phyloP scores from a whole-genome alignment of 257 asterid species.

The Ballota nigra region DNA sequence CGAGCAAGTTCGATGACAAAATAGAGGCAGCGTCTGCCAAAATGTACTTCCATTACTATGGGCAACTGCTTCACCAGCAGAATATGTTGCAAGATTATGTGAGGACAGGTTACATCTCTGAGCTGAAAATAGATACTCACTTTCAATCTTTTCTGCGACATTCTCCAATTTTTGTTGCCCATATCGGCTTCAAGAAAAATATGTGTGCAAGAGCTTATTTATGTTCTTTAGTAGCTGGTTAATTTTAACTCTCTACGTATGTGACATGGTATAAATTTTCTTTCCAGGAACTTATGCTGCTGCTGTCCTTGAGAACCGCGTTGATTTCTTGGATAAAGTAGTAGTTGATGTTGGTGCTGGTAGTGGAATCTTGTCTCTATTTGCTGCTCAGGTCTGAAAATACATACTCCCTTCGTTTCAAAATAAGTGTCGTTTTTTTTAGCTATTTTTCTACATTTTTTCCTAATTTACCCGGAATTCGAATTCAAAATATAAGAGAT shows the following conservation, averaged over 20 bases:
- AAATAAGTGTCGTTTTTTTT: too few species aligned
- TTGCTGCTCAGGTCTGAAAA: constrained; percentile 93
- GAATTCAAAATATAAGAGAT: too few species aligned
- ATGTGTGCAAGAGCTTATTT: constrained; percentile 14
- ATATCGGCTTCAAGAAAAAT: not conserved
- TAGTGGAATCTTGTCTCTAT: constrained; percentile 95
- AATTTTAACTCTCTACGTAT: constrained; percentile 13
- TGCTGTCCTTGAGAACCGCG: constrained; percentile 94
- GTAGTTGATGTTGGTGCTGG: constrained; percentile 99
- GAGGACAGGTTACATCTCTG: constrained; percentile 78
- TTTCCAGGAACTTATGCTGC: constrained; percentile 91
- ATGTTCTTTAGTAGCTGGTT: not conserved
- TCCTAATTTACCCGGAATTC: too few species aligned
- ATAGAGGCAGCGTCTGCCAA: constrained; percentile 96
- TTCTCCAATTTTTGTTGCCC: not conserved
- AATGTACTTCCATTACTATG: constrained; percentile 98
- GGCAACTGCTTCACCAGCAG: constrained; percentile 97
- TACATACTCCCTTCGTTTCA: too few species aligned
- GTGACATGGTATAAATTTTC: constrained; percentile 26
- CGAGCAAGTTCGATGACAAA: constrained; percentile 90
- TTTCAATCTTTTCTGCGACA: constrained; percentile 1
- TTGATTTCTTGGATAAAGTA: constrained; percentile 69
- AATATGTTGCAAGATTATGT: constrained; percentile 99
- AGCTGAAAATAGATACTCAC: constrained; percentile 19
- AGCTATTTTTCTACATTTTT: too few species aligned